Percentiles rank a stretch among this genome's conserved stretches.
These are phyloP conservation scores for Metschnikowia peoriensis DNA, from an alignment of 805 yeast species.

Conservation along the genomic window DNA sequence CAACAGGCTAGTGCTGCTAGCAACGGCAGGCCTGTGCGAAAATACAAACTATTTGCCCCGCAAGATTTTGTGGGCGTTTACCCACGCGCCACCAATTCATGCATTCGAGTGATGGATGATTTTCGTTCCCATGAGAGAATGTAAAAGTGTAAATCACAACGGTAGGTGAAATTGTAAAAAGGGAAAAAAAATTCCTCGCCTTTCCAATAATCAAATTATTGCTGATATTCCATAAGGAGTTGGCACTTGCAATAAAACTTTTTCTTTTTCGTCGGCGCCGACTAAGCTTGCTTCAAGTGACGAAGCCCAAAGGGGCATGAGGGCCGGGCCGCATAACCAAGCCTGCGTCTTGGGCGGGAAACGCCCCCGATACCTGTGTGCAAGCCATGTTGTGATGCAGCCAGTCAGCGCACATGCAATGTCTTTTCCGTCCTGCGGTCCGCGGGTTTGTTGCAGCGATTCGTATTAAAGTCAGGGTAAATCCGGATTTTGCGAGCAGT, in stretches of 20 bases:
- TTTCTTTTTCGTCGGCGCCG: neutral
- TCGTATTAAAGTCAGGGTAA: constrained; percentile 1
- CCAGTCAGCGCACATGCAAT: constrained; percentile 5
- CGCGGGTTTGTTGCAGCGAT: neutral
- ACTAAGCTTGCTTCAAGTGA: neutral
- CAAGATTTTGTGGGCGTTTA: neutral
- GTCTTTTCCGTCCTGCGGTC: neutral
- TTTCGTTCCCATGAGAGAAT: neutral
- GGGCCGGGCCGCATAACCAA: neutral
- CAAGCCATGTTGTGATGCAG: neutral
- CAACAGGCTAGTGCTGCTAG: neutral
- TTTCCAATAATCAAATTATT: too few species aligned
- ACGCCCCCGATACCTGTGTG: neutral
- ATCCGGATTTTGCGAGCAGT: neutral
- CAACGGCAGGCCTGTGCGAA: neutral
- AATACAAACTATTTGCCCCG: neutral
- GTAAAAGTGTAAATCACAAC: too few species aligned
- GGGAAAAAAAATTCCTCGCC: too few species aligned
- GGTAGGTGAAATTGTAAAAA: too few species aligned
- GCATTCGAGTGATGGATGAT: neutral
- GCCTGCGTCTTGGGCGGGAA: neutral
- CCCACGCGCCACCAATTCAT: neutral
- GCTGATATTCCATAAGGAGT: too few species aligned
- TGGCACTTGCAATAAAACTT: neutral
- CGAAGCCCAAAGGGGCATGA: neutral